phyloP scores from a whole-genome alignment of 495 filamentous ascomycete genomes.

The Xylaria curta region DNA sequence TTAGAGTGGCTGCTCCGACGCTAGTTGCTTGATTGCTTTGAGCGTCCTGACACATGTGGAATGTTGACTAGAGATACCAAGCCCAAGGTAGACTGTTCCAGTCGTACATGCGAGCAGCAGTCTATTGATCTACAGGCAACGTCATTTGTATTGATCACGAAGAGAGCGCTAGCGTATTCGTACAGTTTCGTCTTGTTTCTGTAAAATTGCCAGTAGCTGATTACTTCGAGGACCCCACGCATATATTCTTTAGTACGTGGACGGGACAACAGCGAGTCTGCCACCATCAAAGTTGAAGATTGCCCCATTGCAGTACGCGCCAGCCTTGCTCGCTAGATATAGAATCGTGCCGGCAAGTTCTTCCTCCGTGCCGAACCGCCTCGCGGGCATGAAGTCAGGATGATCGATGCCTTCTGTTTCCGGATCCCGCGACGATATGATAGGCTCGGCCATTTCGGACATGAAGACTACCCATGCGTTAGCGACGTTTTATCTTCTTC shows the following conservation, averaged over 20 bases:
- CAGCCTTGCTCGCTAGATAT: slow-evolving; percentile 58
- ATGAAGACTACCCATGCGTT: slow-evolving; percentile 53
- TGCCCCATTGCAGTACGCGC: slow-evolving; percentile 63
- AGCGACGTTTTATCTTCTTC: neutral
- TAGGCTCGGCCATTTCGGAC: slow-evolving; percentile 57
- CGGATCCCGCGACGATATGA: slow-evolving; percentile 49
- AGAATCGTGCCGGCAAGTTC: slow-evolving; percentile 63
- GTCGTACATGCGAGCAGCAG: neutral
- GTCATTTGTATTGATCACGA: neutral
- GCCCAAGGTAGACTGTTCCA: too few species aligned
- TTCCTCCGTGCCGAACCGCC: slow-evolving; percentile 58
- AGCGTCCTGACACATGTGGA: too few species aligned
- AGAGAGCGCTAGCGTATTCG: neutral
- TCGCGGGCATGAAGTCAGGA: slow-evolving; percentile 55
- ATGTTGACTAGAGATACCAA: too few species aligned
- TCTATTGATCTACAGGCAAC: neutral
- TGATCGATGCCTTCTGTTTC: slow-evolving; percentile 43
- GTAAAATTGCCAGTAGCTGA: neutral
- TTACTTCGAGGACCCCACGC: neutral
- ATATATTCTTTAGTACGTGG: slow-evolving; percentile 48
- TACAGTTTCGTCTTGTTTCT: neutral
- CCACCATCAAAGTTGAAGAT: slow-evolving; percentile 64
- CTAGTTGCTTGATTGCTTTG: too few species aligned
- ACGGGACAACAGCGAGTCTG: slow-evolving; percentile 50
- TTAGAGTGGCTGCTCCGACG: too few species aligned